These are phyloP conservation scores for Davidsoniella neocaledoniae DNA, from an alignment of 2,329 filamentous ascomycete genomes.

Conservation along the genomic window DNA sequence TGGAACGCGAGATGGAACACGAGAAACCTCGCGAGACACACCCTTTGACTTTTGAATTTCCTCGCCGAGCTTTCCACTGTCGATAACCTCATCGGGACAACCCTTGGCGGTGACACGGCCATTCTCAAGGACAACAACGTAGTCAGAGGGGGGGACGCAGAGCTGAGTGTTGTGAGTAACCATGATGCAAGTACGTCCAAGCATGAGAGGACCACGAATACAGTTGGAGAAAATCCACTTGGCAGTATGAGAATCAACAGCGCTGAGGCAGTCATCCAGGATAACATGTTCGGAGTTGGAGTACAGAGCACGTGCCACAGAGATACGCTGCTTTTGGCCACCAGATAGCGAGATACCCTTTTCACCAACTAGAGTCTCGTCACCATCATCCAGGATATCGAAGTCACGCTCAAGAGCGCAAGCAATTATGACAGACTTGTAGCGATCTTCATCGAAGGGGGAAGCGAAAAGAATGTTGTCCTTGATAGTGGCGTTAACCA, in stretches of 20 bases:
- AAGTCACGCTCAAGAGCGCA: conserved; percentile 85
- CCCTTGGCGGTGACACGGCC: conserved; percentile 65
- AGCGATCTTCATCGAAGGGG: conserved; percentile 63
- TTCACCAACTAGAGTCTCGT: conserved; percentile 87
- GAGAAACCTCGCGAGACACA: conserved; percentile 52
- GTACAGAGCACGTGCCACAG: conserved; percentile 90
- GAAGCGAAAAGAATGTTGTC: conserved; percentile 91
- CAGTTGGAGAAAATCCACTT: conserved; percentile 97
- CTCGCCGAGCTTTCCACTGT: conserved; percentile 76
- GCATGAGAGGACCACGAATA: conserved; percentile 78
- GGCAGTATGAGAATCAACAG: conserved; percentile 91
- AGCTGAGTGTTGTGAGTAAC: conserved; percentile 93
- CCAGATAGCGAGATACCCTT: conserved; percentile 95
- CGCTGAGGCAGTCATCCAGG: conserved; percentile 87
- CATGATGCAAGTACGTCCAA: conserved; percentile 73
- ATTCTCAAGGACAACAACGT: conserved; percentile 75
- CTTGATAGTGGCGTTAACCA: conserved; percentile 88
- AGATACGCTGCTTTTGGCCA: conserved; percentile 94
- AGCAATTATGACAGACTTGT: conserved; percentile 73
- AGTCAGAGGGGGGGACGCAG: conserved; percentile 63
- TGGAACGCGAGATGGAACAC: conserved; percentile 58
- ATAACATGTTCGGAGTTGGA: conserved; percentile 82
- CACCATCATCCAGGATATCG: conserved; percentile 79
- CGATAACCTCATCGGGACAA: conserved; percentile 59
- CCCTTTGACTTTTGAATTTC: conserved; percentile 61